These are phyloP conservation scores for Metarhizium guizhouense DNA, from an alignment of 2,329 filamentous ascomycete species.

Conservation along the genomic window DNA sequence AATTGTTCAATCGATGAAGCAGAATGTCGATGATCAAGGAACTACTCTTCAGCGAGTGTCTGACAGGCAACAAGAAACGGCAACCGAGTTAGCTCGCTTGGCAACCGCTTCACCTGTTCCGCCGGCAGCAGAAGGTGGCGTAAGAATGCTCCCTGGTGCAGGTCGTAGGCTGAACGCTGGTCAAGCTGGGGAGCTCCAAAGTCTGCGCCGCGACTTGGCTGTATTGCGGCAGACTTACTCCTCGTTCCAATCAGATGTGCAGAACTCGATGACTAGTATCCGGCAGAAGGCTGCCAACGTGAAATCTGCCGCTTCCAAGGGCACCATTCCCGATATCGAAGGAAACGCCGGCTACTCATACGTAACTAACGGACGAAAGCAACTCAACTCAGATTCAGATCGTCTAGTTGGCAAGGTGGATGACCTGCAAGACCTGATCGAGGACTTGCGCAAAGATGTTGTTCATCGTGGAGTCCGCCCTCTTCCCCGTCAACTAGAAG, in stretches of 20 bases:
- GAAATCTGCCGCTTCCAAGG: conserved; percentile 65
- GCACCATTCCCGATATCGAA: conserved; percentile 60
- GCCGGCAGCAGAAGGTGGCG: conserved; percentile 32
- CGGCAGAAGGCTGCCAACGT: conserved; percentile 74
- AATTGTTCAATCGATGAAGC: conserved; percentile 79
- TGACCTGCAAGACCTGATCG: conserved; percentile 92
- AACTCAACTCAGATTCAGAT: conserved; percentile 79
- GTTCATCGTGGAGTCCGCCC: conserved; percentile 88
- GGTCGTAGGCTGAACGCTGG: conserved; percentile 42
- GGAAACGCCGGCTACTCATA: conserved; percentile 77
- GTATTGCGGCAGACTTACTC: conserved; percentile 90
- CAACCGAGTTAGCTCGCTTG: conserved; percentile 70
- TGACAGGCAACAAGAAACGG: conserved; percentile 80
- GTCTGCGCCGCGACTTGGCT: conserved; percentile 77
- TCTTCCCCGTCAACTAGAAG: conserved; percentile 79
- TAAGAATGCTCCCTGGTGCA: conserved; percentile 20
- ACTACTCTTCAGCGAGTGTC: conserved; percentile 77
- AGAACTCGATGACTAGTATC: conserved; percentile 77
- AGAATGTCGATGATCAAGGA: conserved; percentile 75
- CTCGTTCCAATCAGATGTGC: conserved; percentile 79
- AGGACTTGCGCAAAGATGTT: conserved; percentile 95
- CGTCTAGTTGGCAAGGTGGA: conserved; percentile 86
- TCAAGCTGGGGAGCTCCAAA: conserved; percentile 72
- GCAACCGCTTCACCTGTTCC: conserved; percentile 36
- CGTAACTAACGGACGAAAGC: conserved; percentile 79